Conservation (phyloP, 73 alveolate species). For the Paraurostyla sp. region DNA sequence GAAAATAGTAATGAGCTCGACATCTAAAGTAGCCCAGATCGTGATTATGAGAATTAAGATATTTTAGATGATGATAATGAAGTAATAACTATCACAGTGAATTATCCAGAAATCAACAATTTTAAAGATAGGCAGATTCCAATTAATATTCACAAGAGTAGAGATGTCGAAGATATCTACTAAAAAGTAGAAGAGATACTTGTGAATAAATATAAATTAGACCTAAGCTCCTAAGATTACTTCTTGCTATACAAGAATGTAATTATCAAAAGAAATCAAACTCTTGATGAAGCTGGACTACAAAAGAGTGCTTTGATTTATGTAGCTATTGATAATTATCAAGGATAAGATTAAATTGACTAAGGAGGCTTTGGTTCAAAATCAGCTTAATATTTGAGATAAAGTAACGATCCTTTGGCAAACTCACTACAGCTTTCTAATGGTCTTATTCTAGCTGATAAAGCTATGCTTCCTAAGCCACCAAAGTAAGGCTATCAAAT, state of each 20-base stretch:
- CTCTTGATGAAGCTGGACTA: neutral
- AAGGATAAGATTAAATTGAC: neutral
- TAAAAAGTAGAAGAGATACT: neutral
- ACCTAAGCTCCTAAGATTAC: neutral
- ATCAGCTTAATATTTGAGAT: no score
- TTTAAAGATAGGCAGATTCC: neutral
- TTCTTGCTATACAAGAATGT: neutral
- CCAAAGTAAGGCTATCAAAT: constrained; percentile 10
- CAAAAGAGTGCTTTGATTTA: neutral
- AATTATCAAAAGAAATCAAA: neutral
- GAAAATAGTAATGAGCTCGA: no score
- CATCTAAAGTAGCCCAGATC: no score
- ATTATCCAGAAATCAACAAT: neutral
- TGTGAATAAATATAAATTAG: neutral
- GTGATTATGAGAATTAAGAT: neutral
- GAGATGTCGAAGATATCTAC: constrained; percentile 37
- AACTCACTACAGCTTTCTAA: neutral
- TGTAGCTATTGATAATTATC: neutral
- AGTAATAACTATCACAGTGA: neutral
- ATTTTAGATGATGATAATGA: neutral
- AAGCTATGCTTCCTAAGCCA: constrained; percentile 28
- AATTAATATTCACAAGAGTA: neutral
- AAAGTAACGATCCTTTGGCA: no score
- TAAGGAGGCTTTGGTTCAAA: no score
- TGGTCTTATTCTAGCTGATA: constrained; percentile 2